Evolutionary conservation across 2,329 filamentous ascomycete genomes (phyloP).

Genomic region (Aurifilum marmelostoma): DNA sequence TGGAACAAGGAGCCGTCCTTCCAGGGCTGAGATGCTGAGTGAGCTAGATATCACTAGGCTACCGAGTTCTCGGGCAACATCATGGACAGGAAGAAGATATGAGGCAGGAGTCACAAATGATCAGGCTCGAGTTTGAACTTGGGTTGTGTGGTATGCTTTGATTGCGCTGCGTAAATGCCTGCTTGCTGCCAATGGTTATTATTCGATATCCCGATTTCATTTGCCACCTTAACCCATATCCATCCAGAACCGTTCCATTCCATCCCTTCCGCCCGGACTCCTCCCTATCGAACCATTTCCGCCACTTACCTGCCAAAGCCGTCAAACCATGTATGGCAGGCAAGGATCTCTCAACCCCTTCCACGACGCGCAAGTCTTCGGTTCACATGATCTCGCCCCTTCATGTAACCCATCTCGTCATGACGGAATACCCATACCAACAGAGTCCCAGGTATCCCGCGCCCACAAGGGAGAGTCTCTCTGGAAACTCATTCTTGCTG

Average conservation of each 20-base stretch:
- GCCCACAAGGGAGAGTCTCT: background rate
- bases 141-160: background rate
- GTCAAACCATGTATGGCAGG: background rate
- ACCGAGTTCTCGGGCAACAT: no score
- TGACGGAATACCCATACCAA: background rate
- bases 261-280: background rate
- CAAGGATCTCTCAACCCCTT: background rate
- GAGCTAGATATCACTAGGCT: no score
- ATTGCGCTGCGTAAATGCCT: background rate
- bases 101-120: background rate
- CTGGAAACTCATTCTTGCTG: background rate
- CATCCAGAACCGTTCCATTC: constrained; percentile 1
- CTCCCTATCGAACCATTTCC: background rate
- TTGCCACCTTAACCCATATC: background rate
- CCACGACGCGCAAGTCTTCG: background rate
- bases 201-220: background rate
- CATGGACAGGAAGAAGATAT: no score
- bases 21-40: background rate
- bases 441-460: background rate
- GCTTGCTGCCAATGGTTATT: background rate
- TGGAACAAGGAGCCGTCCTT: background rate
- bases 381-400: constrained; percentile 3
- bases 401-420: background rate
- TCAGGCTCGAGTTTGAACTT: background rate
- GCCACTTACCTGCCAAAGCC: background rate